These are phyloP conservation scores for Xerophyta viscosa DNA, from an alignment of 106 monocot genomes.

Conservation along the genomic window DNA sequence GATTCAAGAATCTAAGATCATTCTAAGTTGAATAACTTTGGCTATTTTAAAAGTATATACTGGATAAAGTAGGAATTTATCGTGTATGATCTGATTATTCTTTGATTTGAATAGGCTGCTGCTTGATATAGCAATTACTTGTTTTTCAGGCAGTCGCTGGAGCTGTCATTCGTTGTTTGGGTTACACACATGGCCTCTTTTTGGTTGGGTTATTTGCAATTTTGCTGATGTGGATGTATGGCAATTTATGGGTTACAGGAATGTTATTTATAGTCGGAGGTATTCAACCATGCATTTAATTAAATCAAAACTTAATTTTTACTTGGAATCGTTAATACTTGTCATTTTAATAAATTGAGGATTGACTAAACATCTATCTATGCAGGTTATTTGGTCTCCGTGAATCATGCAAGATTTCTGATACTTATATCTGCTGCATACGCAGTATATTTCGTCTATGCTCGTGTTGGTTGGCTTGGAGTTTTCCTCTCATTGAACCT, in stretches of 20 bases:
- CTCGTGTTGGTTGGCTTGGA: conserved; percentile 65
- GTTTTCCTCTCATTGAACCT: conserved; percentile 66
- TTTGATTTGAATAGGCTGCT: too few relatives aligned
- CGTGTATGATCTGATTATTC: too few relatives aligned
- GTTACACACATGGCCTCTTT: conserved; percentile 62
- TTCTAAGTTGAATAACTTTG: too few relatives aligned
- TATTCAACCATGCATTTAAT: conserved; percentile 18
- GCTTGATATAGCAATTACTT: conserved; percentile 1
- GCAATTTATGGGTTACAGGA: conserved; percentile 73
- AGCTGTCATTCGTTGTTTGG: conserved; percentile 50
- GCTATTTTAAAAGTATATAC: too few relatives aligned
- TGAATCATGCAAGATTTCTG: conserved; percentile 60
- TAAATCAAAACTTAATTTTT: too few relatives aligned
- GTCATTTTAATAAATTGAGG: too few relatives aligned
- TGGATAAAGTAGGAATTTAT: background rate
- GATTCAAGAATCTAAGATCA: too few relatives aligned
- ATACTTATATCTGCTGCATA: conserved; percentile 45
- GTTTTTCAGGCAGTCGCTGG: conserved; percentile 64
- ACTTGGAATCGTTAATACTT: too few relatives aligned
- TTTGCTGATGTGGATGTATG: conserved; percentile 82
- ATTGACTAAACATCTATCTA: too few relatives aligned
- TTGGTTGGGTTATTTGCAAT: conserved; percentile 77
- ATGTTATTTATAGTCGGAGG: conserved; percentile 74
- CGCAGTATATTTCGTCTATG: conserved; percentile 59
- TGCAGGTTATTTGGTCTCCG: conserved; percentile 79